phyloP scores from a whole-genome alignment of 2,329 filamentous ascomycete species.

The Aureobasidium sp. region DNA sequence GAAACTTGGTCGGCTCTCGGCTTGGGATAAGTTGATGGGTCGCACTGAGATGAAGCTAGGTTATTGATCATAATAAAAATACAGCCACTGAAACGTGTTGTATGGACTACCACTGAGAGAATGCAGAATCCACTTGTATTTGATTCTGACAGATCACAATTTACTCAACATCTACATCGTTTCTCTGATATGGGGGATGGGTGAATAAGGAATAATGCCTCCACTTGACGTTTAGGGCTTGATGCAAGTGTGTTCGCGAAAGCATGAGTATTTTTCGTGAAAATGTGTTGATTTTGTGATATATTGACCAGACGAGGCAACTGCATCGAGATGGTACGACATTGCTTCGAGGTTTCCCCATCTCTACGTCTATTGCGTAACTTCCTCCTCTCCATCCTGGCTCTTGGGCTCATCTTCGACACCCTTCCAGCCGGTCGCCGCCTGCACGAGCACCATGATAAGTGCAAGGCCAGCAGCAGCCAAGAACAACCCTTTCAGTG shows the following conservation, averaged over 20 bases:
- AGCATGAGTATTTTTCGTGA: too few species aligned
- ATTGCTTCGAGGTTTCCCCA: not conserved
- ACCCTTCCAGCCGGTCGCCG: constrained; percentile 48
- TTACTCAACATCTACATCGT: too few species aligned
- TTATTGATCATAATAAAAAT: not conserved
- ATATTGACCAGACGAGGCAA: too few species aligned
- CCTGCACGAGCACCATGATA: constrained; percentile 44
- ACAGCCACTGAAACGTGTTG: too few species aligned
- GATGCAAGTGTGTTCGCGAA: too few species aligned
- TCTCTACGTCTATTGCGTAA: not conserved
- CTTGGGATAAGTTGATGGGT: not conserved
- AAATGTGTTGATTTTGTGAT: not conserved
- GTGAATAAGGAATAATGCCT: too few species aligned
- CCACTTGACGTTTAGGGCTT: too few species aligned
- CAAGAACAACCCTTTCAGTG: constrained; percentile 44
- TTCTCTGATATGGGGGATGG: too few species aligned
- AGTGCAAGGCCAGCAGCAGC: constrained; percentile 42
- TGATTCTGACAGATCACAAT: too few species aligned
- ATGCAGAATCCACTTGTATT: not conserved
- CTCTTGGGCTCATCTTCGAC: constrained; percentile 17
- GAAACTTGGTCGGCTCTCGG: not conserved
- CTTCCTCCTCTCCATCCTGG: constrained; percentile 13
- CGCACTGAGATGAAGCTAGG: not conserved
- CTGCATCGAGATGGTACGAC: not conserved
- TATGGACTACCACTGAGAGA: too few species aligned